A percentile compares a stretch with the other conserved stretches of the same genome.
Conservation (phyloP, 371 early-diverging fungal species). For the Capillidium rhysosporum region DNA sequence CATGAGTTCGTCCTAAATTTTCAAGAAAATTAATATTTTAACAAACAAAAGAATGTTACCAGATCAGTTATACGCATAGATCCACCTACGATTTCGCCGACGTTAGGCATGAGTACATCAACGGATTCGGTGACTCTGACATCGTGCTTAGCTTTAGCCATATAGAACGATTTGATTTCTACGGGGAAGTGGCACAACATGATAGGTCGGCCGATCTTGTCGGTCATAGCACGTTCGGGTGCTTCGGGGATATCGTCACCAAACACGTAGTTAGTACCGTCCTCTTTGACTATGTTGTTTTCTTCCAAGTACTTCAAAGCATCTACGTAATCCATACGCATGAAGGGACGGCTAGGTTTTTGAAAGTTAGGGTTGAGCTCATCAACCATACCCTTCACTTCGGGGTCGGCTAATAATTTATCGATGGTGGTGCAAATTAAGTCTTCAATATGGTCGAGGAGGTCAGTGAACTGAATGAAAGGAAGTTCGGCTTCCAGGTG, state of each 20-base stretch:
- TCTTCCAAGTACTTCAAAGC: slow-evolving; percentile 94
- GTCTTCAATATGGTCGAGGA: slow-evolving; percentile 80
- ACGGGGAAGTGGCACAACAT: slow-evolving; percentile 95
- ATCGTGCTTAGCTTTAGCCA: slow-evolving; percentile 79
- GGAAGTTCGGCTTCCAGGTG: slow-evolving; percentile 98
- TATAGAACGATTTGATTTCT: slow-evolving; percentile 99
- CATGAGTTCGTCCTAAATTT: slow-evolving; percentile 51
- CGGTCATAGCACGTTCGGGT: slow-evolving; percentile 97
- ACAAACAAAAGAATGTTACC: slow-evolving; percentile 13
- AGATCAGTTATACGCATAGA: slow-evolving; percentile 95
- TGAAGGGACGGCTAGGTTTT: slow-evolving; percentile 75
- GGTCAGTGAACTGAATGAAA: slow-evolving; percentile 84
- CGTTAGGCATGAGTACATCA: slow-evolving; percentile 97
- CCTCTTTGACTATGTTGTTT: slow-evolving; percentile 76
- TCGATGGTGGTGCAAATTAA: slow-evolving; percentile 78
- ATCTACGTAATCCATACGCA: slow-evolving; percentile 91
- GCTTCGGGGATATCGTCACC: slow-evolving; percentile 99
- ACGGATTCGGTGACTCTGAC: slow-evolving; percentile 85
- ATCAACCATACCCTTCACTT: slow-evolving; percentile 51
- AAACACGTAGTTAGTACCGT: slow-evolving; percentile 74
- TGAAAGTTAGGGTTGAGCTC: slow-evolving; percentile 89
- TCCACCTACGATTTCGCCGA: slow-evolving; percentile 99
- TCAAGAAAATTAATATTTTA: background rate
- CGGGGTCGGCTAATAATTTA: slow-evolving; percentile 53
- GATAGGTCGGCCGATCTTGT: slow-evolving; percentile 91